Evolutionary conservation across 768 basidiomycete genomes (phyloP), one percentile per base, ranked within the genome.

Genomic region (Trametes maxima): DNA sequence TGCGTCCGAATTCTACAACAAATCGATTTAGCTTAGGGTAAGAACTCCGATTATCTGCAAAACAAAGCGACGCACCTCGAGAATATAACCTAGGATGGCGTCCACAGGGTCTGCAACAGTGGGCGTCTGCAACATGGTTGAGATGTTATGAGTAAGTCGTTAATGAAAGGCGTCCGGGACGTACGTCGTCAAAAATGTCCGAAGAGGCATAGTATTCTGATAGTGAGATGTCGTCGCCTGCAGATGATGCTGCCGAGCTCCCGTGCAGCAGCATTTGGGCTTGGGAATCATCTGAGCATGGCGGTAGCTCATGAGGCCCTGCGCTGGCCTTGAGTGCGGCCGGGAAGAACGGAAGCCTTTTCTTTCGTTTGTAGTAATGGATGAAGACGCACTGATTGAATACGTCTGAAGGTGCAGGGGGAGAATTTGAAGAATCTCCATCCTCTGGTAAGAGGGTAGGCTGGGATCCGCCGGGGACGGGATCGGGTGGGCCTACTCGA

Each of bases 41-140:
- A 8, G 8, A 33, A 33, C 3, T 33, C 8, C 4, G 8, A 3
- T 3, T 33, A 33, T 33, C 28, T 8, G 28, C 28, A 33, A 8
- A 33, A 33, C 3, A 33, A 33, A 33, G 3, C 8, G 28, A 36
- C 50, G 6, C 42, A 60, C 63, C 40, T 53, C 22, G 2, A 70
- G 52, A 21, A 70, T 68, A 28, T 68, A 67, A n/a, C 67, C 64
- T 7, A 70, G 58, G 2, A 67, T 19, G 19, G 44, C 50, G 42
- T 67, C 64, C 1, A 70, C 44, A 10, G 69, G 65, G 12, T 57
- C 62, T 22, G 16, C 57, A 0, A 14, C 28, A 33, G 4, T 33
- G 28, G 28, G 28, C 28, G 28, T 36, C 64, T 67, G 11, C 22
- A 37, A 25, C 3, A 16, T n/a, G 14, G 2, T 11, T 19, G 36